Evolutionary conservation across 371 early-diverging fungal genomes (phyloP).

Genomic region (Cokeromyces recurvatus): DNA sequence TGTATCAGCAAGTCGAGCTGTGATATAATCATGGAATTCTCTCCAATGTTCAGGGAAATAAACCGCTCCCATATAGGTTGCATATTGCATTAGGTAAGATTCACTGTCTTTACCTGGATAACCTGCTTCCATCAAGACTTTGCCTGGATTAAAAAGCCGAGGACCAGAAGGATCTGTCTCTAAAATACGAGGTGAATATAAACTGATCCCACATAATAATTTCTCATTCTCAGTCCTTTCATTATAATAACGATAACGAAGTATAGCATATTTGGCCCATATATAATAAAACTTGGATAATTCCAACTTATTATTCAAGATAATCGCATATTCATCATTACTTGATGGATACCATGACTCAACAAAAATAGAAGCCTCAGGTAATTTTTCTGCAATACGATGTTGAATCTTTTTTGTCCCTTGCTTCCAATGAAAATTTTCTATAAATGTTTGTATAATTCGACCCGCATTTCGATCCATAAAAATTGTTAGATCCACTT

Average conservation of each 20-base stretch:
- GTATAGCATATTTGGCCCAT: slow-evolving; percentile 55
- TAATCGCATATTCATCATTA: slow-evolving; percentile 54
- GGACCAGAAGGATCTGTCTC: slow-evolving; percentile 35
- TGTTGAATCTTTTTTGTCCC: slow-evolving; percentile 49
- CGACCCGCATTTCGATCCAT: slow-evolving; percentile 52
- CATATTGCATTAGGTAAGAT: slow-evolving; percentile 41
- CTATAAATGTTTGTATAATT: slow-evolving; percentile 42
- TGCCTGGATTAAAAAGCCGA: slow-evolving; percentile 17
- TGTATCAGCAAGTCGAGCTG: slow-evolving; percentile 45
- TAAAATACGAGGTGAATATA: slow-evolving; percentile 49
- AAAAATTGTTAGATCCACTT: slow-evolving; percentile 47
- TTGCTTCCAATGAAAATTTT: slow-evolving; percentile 47
- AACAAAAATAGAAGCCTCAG: slow-evolving; percentile 51
- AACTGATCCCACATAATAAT: slow-evolving; percentile 54
- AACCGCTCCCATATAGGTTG: slow-evolving; percentile 51
- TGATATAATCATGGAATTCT: slow-evolving; percentile 63
- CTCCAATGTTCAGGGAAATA: slow-evolving; percentile 68
- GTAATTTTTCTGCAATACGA: slow-evolving; percentile 49
- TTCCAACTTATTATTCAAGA: slow-evolving; percentile 55
- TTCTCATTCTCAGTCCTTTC: neutral
- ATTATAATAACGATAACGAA: slow-evolving; percentile 51
- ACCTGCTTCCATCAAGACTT: too few relatives aligned
- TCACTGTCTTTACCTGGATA: neutral
- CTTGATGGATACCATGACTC: slow-evolving; percentile 62
- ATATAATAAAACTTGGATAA: slow-evolving; percentile 53